Base-by-base conservation (phyloP, 805 yeast species). In the Pichia phayaonensis region DNA sequence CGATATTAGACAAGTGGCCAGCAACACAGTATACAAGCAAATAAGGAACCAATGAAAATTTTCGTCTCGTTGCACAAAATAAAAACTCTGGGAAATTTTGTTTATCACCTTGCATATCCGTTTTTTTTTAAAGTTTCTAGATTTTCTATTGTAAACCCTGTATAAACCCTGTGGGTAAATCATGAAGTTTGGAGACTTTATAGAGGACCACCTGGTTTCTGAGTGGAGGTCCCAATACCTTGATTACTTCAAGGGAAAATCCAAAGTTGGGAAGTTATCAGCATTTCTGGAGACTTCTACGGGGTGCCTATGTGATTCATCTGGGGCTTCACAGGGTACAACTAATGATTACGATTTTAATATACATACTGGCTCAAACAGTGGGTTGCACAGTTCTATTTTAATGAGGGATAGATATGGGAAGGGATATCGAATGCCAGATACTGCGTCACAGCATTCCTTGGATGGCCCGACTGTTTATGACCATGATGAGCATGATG, bases 181-280 rank as follows among this genome's bases (percentile, higher is more conserved):
- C 8, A 84, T 84, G 92, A 83, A 84, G 66, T 84, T 84, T 61
- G 84, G 82, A 10, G 84, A 81, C 56, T 77, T 84, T 24, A 68
- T 84, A 50, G 79, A 75, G 56, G 81, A 82, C 46, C 82, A 83
- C 50, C 70, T 82, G 39, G 85, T 86, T 47, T 96, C 97, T 4
- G 95, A 86, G 61, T 90, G 98, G 98, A 82, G 80, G 60, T 84
- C 81, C 45, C 83, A 83, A 60, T 90, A 90, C 62, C 72, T 92
- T 34, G 86, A 87, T 59, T 84, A 84, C 61, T 79, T 79, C 55
- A 61, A 66, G 45, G 74, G 78, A n/a, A 73, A 71, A 57, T 67
- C 66, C 51, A 59, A 68, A 49, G 56, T 74, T 42, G 69, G 61
- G 40, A 60, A 59, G 39, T 51, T 64, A 2, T 34, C 43, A 18